Conservation (phyloP, 2,329 filamentous ascomycete species). For the Monosporascus sp. region DNA sequence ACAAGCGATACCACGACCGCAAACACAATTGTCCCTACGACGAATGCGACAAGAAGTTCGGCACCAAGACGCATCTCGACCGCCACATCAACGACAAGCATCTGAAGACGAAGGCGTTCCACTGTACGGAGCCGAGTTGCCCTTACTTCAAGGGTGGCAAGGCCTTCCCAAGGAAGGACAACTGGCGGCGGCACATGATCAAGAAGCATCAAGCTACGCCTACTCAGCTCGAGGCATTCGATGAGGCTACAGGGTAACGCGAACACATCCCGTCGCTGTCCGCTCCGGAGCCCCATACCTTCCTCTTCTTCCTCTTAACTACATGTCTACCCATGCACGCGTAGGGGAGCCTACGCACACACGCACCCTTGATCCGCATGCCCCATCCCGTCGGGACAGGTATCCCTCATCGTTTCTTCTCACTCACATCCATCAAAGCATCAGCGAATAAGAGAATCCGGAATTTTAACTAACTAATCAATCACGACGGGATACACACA, state of each 20-base stretch:
- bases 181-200: slow-evolving; percentile 58
- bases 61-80: slow-evolving; percentile 57
- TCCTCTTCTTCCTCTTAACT: too few relatives aligned
- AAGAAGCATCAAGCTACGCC: slow-evolving; percentile 44
- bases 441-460: too few relatives aligned
- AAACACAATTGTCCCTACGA: slow-evolving; percentile 39
- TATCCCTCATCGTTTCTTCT: too few relatives aligned
- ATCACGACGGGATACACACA: too few relatives aligned
- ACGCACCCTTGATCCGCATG: too few relatives aligned
- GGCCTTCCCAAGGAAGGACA: slow-evolving; percentile 56
- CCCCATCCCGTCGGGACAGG: too few relatives aligned
- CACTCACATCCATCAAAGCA: too few relatives aligned
- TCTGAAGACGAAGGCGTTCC: slow-evolving; percentile 54
- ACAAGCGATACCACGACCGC: slow-evolving; percentile 57
- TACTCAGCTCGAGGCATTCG: slow-evolving; percentile 20
- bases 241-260: slow-evolving; percentile 16
- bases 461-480: too few relatives aligned
- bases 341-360: too few relatives aligned
- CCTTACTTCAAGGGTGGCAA: slow-evolving; percentile 55
- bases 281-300: slow-evolving; percentile 13
- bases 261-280: slow-evolving; percentile 26
- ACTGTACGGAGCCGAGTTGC: slow-evolving; percentile 50
- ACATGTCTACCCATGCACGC: too few relatives aligned
- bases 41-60: slow-evolving; percentile 51
- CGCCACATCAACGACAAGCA: slow-evolving; percentile 60